Evolutionary conservation across 2,329 filamentous ascomycete species (phyloP).

Genomic region (Fusarium sp.): DNA sequence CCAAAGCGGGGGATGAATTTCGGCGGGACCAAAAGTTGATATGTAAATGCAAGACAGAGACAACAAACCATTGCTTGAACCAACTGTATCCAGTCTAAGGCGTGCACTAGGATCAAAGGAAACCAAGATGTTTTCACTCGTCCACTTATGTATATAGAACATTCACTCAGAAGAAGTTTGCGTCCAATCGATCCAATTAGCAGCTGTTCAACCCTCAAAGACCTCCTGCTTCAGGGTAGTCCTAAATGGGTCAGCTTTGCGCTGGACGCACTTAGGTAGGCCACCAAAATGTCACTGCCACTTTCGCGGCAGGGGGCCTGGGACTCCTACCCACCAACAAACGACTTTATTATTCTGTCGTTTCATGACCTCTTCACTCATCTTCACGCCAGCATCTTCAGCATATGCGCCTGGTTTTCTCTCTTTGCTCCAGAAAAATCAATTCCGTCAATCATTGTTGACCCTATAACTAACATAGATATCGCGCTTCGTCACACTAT

Average conservation of each 20-base stretch:
- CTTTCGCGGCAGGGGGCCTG: constrained; percentile 9
- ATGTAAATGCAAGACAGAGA: not conserved
- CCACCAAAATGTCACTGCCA: constrained; percentile 16
- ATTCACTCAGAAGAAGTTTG: not conserved
- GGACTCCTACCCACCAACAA: constrained; percentile 5
- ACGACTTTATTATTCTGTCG: not conserved
- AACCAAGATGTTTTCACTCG: not conserved
- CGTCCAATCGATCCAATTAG: not conserved
- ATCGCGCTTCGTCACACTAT: not conserved
- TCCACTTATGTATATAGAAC: not conserved
- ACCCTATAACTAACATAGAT: not conserved
- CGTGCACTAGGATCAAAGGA: not conserved
- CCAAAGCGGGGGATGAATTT: not conserved
- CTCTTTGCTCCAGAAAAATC: not conserved
- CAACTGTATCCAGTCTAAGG: not conserved
- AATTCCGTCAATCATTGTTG: not conserved
- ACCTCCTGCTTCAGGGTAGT: not conserved
- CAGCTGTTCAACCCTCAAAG: not conserved
- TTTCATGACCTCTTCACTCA: not conserved
- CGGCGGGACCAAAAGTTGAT: not conserved
- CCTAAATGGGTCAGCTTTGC: not conserved
- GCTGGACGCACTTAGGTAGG: not conserved
- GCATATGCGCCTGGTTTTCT: not conserved
- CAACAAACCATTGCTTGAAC: not conserved
- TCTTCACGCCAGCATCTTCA: not conserved